Conservation (phyloP, 495 filamentous ascomycete genomes). For the Immersiella caudata region DNA sequence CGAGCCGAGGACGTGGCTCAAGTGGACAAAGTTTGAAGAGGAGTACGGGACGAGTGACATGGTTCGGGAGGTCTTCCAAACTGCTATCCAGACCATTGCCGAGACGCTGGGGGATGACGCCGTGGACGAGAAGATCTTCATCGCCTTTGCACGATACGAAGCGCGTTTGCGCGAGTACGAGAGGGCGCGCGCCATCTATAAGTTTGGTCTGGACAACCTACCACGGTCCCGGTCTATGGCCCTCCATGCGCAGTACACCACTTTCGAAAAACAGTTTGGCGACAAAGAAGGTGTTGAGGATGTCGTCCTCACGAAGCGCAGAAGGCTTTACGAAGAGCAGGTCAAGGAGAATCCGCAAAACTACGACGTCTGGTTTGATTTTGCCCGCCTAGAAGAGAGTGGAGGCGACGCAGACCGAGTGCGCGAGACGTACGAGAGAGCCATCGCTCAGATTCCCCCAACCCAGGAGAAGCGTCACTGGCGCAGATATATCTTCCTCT, state of each 20-base stretch:
- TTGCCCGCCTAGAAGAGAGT: constrained; percentile 85
- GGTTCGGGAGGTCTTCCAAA: constrained; percentile 89
- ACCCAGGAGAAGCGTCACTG: constrained; percentile 97
- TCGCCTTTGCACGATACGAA: constrained; percentile 90
- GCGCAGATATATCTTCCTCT: constrained; percentile 95
- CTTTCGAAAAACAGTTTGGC: constrained; percentile 97
- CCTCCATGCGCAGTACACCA: constrained; percentile 91
- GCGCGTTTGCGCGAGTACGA: constrained; percentile 93
- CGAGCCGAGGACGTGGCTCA: constrained; percentile 96
- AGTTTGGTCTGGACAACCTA: constrained; percentile 90
- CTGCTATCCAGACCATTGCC: constrained; percentile 85
- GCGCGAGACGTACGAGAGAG: constrained; percentile 91
- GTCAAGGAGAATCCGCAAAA: constrained; percentile 90
- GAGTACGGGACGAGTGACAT: constrained; percentile 88
- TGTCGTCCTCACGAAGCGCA: constrained; percentile 88
- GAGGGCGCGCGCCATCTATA: constrained; percentile 93
- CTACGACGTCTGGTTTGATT: constrained; percentile 97
- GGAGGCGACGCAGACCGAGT: constrained; percentile 78
- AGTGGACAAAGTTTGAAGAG: constrained; percentile 97
- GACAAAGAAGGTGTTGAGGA: constrained; percentile 94
- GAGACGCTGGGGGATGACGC: constrained; percentile 93
- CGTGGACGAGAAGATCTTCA: constrained; percentile 94
- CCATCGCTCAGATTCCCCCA: constrained; percentile 93
- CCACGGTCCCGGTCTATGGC: constrained; percentile 81
- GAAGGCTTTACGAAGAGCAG: constrained; percentile 93